Evolutionary conservation across 345 rosid species (phyloP).

Genomic region (Litchi chinensis): DNA sequence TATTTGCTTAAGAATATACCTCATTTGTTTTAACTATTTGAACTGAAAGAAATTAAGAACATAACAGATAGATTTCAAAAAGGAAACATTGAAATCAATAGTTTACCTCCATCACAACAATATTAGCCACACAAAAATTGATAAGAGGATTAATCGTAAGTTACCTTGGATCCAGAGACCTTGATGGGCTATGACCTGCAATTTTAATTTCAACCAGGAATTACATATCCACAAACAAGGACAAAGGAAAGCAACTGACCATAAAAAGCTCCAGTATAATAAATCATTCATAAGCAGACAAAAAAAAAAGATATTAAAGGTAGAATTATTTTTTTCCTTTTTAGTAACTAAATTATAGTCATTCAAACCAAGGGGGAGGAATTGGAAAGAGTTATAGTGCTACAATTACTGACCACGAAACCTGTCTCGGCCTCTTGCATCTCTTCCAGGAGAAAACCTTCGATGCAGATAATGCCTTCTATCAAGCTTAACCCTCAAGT

Average conservation of each 20-base stretch:
- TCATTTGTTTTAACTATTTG: background rate
- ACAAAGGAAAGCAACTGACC: conserved; percentile 9
- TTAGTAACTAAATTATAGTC: background rate
- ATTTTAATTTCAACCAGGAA: conserved; percentile 21
- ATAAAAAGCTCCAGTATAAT: background rate
- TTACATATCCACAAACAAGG: conserved; percentile 19
- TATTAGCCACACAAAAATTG: background rate
- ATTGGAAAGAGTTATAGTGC: background rate
- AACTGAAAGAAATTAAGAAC: background rate
- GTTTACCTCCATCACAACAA: background rate
- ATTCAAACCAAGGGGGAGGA: background rate
- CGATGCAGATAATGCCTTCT: conserved; percentile 65
- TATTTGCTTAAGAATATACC: conserved; percentile 6
- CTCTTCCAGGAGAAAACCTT: conserved; percentile 58
- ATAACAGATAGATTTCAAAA: conserved; percentile 1
- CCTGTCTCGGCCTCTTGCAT: conserved; percentile 43
- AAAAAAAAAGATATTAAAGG: background rate
- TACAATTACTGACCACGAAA: conserved; percentile 56
- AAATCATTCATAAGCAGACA: conserved; percentile 2
- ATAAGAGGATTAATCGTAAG: conserved; percentile 7
- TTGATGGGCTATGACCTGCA: conserved; percentile 73
- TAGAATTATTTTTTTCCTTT: background rate
- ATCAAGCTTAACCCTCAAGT: conserved; percentile 84
- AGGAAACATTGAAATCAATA: background rate
- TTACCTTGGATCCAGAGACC: conserved; percentile 65